Conservation (phyloP, 345 rosid genomes). For the Clarkia xantiana region DNA sequence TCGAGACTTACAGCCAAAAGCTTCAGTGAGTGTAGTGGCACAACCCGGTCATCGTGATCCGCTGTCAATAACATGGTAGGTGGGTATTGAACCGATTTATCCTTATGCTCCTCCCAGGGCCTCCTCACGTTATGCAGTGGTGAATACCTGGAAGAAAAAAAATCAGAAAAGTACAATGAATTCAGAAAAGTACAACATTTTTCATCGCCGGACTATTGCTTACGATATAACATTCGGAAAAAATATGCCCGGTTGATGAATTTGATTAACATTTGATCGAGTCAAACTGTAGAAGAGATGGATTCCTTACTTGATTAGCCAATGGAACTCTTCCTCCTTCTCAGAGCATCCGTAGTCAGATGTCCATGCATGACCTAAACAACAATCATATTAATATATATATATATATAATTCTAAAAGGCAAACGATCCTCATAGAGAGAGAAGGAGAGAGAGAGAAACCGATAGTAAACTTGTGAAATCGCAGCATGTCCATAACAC, state of each 20-base stretch:
- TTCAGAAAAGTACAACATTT: too few species aligned
- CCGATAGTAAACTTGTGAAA: constrained; percentile 95
- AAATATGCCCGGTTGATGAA: too few species aligned
- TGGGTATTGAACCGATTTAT: constrained; percentile 48
- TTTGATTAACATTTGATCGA: too few species aligned
- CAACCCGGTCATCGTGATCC: constrained; percentile 91
- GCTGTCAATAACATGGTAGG: constrained; percentile 93
- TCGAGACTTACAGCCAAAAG: constrained; percentile 75
- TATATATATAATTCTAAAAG: too few species aligned
- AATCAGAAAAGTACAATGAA: background rate
- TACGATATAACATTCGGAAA: too few species aligned
- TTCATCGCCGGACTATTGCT: too few species aligned
- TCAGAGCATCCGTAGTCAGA: constrained; percentile 85
- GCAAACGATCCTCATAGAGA: too few species aligned
- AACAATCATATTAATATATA: too few species aligned
- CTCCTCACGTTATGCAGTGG: constrained; percentile 89
- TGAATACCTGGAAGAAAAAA: constrained; percentile 55
- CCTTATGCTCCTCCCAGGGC: constrained; percentile 62
- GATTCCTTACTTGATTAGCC: constrained; percentile 70
- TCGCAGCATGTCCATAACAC: constrained; percentile 98
- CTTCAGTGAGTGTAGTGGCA: constrained; percentile 81
- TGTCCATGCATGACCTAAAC: constrained; percentile 59
- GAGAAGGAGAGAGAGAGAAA: too few species aligned
- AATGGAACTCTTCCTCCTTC: constrained; percentile 72
- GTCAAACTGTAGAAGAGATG: too few species aligned